phyloP scores from a whole-genome alignment of 179 eudicot genomes.

The Gypsophila paniculata region DNA sequence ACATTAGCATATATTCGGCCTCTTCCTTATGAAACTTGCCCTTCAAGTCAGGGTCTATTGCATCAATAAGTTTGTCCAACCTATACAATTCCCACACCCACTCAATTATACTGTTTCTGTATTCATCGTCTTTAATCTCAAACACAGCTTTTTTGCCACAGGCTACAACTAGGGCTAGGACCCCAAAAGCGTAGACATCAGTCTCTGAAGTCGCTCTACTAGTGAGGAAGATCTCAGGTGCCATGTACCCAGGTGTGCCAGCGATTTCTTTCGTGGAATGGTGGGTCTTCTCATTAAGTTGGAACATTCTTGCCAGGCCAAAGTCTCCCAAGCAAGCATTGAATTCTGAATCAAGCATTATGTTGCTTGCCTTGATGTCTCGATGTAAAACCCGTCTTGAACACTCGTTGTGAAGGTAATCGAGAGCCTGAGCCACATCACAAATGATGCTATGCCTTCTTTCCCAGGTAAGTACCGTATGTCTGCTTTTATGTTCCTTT shows the following conservation, averaged over 20 bases:
- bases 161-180: constrained; percentile 26
- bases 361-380: constrained; percentile 38
- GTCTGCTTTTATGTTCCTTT: not conserved
- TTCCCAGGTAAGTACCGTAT: constrained; percentile 27
- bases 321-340: constrained; percentile 41
- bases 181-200: constrained; percentile 33
- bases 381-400: constrained; percentile 35
- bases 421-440: constrained; percentile 39
- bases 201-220: constrained; percentile 32
- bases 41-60: constrained; percentile 23
- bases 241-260: constrained; percentile 35
- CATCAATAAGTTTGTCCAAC: constrained; percentile 8
- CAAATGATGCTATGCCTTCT: constrained; percentile 32
- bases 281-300: constrained; percentile 34
- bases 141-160: constrained; percentile 24
- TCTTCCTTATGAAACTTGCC: constrained; percentile 18
- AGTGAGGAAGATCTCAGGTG: constrained; percentile 31
- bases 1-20: constrained; percentile 22
- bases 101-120: constrained; percentile 18
- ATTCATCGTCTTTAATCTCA: constrained; percentile 12
- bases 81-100: constrained; percentile 33
- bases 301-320: constrained; percentile 41
- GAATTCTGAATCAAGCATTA: constrained; percentile 35
- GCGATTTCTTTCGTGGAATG: constrained; percentile 36
- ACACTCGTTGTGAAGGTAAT: constrained; percentile 41